Evolutionary conservation across 129 eudicot species (phyloP), one percentile per base, ranked within the genome.

Genomic region (Dittrichia graveolens): DNA sequence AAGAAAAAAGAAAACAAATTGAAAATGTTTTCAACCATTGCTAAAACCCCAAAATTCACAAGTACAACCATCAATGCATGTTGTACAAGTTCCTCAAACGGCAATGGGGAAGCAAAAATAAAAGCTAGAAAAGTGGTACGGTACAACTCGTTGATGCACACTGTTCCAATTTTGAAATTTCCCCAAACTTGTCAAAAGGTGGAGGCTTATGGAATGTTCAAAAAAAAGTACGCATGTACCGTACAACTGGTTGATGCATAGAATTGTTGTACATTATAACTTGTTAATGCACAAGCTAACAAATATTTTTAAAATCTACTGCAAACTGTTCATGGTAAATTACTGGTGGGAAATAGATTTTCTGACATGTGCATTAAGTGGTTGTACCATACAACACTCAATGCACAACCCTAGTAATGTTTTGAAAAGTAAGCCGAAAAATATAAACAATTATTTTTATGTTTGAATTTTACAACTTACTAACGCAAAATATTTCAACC

Each of bases 301-400:
- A 56, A 56, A 6, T 10, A 56, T 19, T 19, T 55, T 19, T 24
- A 5, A 55, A 55, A 58, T 24, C 31, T 24, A 24, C 31, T 24
- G 31, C 31, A 0, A 24, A 24, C 31, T 24, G 31, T 24, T 24
- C 31, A 24, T 24, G 31, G 31, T 24, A 24, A 24, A 24, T 24
- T 24, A 2, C 31, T 24, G 31, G 31, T 24, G 31, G 31, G 0
- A 24, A 24, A 0, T 24, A 24, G 31, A 24, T 24, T 24, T 24
- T 8, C 47, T 34, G 41, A 3, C 15, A 39, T 40, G 50, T 41
- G 52, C 68, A 41, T 7, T 8, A 41, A 63, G 6, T 4, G 35
- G 68, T 63, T 63, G 69, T 64, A 64, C 69, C 2, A n/a, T 41
- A 64, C 69, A 41, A 43, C 1, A 18, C 68, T 5, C 52, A 42